Base-by-base conservation (phyloP, 2,329 filamentous ascomycete genomes). In the Orbilia blumenaviensis region DNA sequence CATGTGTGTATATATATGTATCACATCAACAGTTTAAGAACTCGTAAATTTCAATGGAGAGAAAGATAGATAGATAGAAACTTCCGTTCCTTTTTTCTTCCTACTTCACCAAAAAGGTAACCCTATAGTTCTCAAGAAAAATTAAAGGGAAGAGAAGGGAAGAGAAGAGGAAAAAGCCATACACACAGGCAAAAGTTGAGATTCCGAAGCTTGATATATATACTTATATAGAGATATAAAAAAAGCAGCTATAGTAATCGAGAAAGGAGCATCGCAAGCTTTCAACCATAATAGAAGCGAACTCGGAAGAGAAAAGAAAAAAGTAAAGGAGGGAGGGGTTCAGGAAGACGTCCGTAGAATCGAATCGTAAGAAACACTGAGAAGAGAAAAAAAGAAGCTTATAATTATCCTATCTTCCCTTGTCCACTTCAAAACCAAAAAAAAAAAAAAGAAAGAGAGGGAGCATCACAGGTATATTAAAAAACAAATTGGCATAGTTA, bases 401-500 rank as follows among this genome's bases (percentile, higher is more conserved):
- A n/a, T 52, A 54, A 48, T 64, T 52, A 64, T 50, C 61, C 38
- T 56, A 52, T 34, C 16, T 29, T 64, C 25, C 32, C 61, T 18
- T 66, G 52, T 23, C 42, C 29, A 16, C 46, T 66, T 21, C 56
- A 52, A 63, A 48, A 48, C n/a, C n/a, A n/a, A n/a, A n/a, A n/a
- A n/a, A n/a, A n/a, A n/a, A n/a, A n/a, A n/a, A n/a, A n/a, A n/a
- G n/a, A n/a, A n/a, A n/a, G n/a, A 48, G 38, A 56, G 29, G 38
- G 52, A 46, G 42, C 42, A 23, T 46, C 32, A 23, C 52, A 56
- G 32, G 52, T 56, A 56, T 56, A 56, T 56, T 62, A 44, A 62
- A 62, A 61, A 48, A 44, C 58, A 48, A n/a, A 62, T 48, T 44
- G 42, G 58, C 58, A 29, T n/a, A 62, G 52, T 56, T 56, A 56